Evolutionary conservation across 768 basidiomycete species (phyloP), one percentile per base, ranked within the genome.

Genomic region (Cubamyces sp.): DNA sequence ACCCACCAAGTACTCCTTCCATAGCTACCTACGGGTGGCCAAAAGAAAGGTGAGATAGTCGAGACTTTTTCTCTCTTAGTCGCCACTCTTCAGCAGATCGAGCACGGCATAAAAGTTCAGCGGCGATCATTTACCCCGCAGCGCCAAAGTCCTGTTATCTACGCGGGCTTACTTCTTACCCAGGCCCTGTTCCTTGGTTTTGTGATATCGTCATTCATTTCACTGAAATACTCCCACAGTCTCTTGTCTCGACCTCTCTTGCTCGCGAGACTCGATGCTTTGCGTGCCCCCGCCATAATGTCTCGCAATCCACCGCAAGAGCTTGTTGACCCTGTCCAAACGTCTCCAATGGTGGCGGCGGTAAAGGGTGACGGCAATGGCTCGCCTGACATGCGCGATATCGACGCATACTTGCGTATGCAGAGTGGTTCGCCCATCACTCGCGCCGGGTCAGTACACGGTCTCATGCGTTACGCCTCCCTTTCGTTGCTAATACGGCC

Each of bases 371-470:
- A 28, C 23, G 43, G 28, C 34, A 50, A 52, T 14, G 54, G 54
- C 34, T 62, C 61, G 54, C 50, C 61, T 14, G 51, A 23, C 4
- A 26, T 39, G 21, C 62, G 62, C 40, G 62, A 63, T 46, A 48
- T 54, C 37, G 62, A 63, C 42, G 62, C 62, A 21, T 30, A 47
- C 7, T 50, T 63, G 57, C 62, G 62, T 47, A 40, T 47, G 40
- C 62, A 63, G 25, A 57, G 57, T 12, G 55, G 61, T 11, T 62
- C 61, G 19, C 61, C 61, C 43, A 57, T 52, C 37, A 40, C 62
- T 11, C 62, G 62, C 15, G 62, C 62, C 1, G 62, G 62, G 62
- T 63, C 19, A 21, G 47, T 43, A 15, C 41, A 41, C 4, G 11
- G 12, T 25, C 15, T 14, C 15, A 16, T 9, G 25, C 21, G 18